Evolutionary conservation across 495 filamentous ascomycete genomes (phyloP).

Genomic region (Penicillium desertorum): DNA sequence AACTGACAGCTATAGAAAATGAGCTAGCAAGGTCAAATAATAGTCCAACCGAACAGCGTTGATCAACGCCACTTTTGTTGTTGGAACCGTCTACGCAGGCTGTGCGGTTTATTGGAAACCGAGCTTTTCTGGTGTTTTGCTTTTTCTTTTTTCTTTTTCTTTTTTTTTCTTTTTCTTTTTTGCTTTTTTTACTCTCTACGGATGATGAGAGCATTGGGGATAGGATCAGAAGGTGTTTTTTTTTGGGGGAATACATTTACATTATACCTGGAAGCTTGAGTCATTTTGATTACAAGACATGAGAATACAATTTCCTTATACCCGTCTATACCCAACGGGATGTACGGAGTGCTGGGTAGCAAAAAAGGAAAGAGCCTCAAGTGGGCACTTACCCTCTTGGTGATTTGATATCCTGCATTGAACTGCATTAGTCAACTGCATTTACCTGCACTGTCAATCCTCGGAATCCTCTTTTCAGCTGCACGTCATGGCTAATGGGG

Average conservation of each 20-base stretch:
- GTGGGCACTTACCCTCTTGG: background rate
- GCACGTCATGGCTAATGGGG: constrained; percentile 11
- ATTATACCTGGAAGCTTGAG: constrained; percentile 7
- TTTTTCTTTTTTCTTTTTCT: background rate
- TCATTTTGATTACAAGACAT: background rate
- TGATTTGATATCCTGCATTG: background rate
- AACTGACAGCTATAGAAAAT: constrained; percentile 24
- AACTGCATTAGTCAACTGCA: background rate
- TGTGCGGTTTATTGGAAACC: constrained; percentile 11
- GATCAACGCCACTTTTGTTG: background rate
- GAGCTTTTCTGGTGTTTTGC: background rate
- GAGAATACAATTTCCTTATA: background rate
- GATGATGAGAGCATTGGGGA: constrained; percentile 2
- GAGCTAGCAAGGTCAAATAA: constrained; percentile 18
- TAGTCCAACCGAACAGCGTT: constrained; percentile 4
- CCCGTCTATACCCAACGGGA: background rate
- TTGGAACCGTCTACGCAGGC: constrained; percentile 6
- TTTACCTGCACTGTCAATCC: background rate
- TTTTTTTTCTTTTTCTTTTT: background rate
- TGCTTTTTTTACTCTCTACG: background rate
- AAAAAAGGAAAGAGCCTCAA: constrained; percentile 1
- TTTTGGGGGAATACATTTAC: constrained; percentile 5
- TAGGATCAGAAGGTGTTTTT: constrained; percentile 2
- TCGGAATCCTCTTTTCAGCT: background rate
- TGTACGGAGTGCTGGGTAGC: background rate